Evolutionary conservation across 2,329 filamentous ascomycete species (phyloP), one percentile per base, ranked within the genome.

Genomic region (Aspergillus novoparasiticus): DNA sequence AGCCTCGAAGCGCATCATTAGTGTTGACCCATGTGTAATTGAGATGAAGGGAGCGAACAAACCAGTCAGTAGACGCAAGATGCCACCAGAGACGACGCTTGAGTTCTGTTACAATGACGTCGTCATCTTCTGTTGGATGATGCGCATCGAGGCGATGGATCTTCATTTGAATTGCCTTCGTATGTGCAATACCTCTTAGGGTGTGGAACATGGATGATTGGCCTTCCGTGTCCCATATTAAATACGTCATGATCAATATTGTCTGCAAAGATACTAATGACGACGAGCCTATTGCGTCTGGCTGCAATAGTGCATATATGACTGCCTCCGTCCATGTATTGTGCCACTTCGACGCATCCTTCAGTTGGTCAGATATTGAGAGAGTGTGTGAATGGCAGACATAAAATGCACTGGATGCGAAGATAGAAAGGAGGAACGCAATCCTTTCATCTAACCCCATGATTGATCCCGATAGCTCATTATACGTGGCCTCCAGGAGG

Each of bases 171-270:
- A 53, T 59, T 16, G 57, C 57, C 45, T 59, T 59, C 10, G 57
- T 16, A 51, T 59, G 39, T 14, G 57, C 57, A 21, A 59, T 26
- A 41, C 46, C 28, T 51, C 50, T 59, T 30, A 59, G 21, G 5
- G 32, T 39, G 28, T 59, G 45, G 16, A 36, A 59, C 32, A 43
- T 53, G 8, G 30, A 50, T 39, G 57, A 59, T 59, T 50, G 57
- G 4, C 57, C 57, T 39, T 59, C 57, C 26, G 32, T 34, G 23
- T 59, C 57, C 57, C 57, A 59, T 19, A 59, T n/a, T 26, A 59
- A 46, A 19, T 23, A 36, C 10, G 50, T 12, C 30, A 57, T 57
- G 23, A 57, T 57, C 9, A 12, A 57, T 23, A 41, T 41, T 26
- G 54, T 26, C 32, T 57, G 54, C n/a, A 57, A 3, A 26, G 54